Percentiles rank a stretch among this genome's conserved stretches.
phyloP scores from a whole-genome alignment of 495 filamentous ascomycete species.

The Daldinia concentrica region DNA sequence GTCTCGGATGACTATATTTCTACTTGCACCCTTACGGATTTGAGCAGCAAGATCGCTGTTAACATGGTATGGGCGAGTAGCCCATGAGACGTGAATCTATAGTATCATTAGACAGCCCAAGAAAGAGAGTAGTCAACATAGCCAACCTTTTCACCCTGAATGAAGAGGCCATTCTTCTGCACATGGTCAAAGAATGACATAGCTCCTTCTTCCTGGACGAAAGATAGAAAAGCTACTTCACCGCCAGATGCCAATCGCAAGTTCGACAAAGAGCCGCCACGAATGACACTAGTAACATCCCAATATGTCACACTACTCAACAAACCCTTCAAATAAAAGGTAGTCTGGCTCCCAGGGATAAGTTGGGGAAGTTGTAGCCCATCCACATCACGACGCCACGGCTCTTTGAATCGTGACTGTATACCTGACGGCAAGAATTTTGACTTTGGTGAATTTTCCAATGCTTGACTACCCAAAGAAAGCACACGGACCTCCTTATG shows the following conservation, averaged over 20 bases:
- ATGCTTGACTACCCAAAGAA: background rate
- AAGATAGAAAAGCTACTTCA: constrained; percentile 72
- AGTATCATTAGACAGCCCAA: constrained; percentile 8
- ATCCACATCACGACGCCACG: background rate
- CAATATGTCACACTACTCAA: constrained; percentile 55
- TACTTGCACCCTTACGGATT: constrained; percentile 73
- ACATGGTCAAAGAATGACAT: constrained; percentile 70
- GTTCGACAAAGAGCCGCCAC: constrained; percentile 76
- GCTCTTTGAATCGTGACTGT: background rate
- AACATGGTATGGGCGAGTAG: constrained; percentile 75
- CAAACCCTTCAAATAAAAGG: background rate
- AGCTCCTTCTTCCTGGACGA: constrained; percentile 70
- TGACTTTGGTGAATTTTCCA: background rate
- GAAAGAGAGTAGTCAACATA: background rate
- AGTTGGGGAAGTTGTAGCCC: too few relatives aligned
- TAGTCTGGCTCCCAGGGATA: background rate
- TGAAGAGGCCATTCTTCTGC: constrained; percentile 72
- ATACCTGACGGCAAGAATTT: background rate
- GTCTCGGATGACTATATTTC: constrained; percentile 75
- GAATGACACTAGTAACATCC: constrained; percentile 71
- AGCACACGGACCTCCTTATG: background rate
- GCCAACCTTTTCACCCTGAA: constrained; percentile 74
- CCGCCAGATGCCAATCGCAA: constrained; percentile 72
- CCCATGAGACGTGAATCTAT: constrained; percentile 32
- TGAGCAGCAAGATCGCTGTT: constrained; percentile 72